Evolutionary conservation across 2,329 filamentous ascomycete species (phyloP), one percentile per base, ranked within the genome.

Genomic region (Ceratocystis destructans): DNA sequence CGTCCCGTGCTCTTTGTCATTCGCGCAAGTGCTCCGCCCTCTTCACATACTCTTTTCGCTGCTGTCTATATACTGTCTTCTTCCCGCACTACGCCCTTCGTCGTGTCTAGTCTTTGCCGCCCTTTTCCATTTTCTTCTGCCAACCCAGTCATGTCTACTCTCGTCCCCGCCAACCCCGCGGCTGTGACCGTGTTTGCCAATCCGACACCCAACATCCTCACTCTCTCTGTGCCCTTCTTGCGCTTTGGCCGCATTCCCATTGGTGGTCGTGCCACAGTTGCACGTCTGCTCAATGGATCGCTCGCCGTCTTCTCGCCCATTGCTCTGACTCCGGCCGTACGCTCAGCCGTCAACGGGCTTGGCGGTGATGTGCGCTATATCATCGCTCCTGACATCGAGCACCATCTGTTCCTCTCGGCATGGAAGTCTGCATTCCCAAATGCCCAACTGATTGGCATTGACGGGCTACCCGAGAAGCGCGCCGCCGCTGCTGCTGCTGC

Each of bases 271-370:
- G 92, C 85, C 69, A 97, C 94, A 4, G 79, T 96, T 68, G 90
- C 96, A 68, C 88, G 86, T 71, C 83, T 99, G 71, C 82, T 84
- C 67, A 87, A 86, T 8, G 91, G 91, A 66, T 79, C 83, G 59
- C 83, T 97, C 50, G 89, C 90, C 70, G 86, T 96, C 74, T 96
- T 96, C 82, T 96, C 91, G 0, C 94, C 94, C 20, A 89, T 94
- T 22, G 88, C 87, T 15, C 82, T 96, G 66, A 97, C 92, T 2
- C 82, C 87, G 2, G 84, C 87, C 67, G 86, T 91, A 48, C 84
- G 81, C 69, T 74, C 79, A 70, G 85, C 87, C 74, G 78, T 89
- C 64, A 77, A 80, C 65, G 79, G 84, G 44, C 78, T 90, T 66
- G 86, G 86, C 69, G 86, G 86, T 62, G 81, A 84, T 15, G 84